Base-by-base conservation (phyloP, 805 yeast genomes). In the Yamadazyma takamatsuzukensis region DNA sequence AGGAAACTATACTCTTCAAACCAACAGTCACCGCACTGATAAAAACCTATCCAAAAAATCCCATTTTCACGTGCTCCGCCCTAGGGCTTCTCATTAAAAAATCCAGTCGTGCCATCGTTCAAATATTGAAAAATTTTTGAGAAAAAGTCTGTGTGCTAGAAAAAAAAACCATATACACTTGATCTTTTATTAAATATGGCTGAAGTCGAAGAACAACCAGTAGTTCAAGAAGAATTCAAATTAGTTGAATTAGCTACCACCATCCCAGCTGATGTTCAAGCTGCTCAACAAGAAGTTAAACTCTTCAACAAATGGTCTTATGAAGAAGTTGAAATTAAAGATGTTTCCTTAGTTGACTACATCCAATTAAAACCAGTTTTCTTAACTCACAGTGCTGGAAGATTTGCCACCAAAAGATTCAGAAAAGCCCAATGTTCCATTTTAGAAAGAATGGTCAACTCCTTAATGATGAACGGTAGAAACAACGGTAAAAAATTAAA, bases 401-500 rank as follows among this genome's bases (percentile, higher is more conserved):
- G 96, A 75, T 93, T 90, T 78, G 97, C 97, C 62, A 71, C 86
- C 76, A 93, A 93, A 87, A 89, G 98, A 76, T 93, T 93, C 85
- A 89, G 97, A 83, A 93, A 93, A 84, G 93, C 97, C 56, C 98
- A 93, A 80, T 89, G 97, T 78, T 97, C 97, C 65, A 83, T 93
- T 71, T 72, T 93, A 58, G 99, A 93, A 83, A 90, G 99, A 82
- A 80, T 93, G 72, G 90, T 97, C 75, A 90, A 93, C 90, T 84
- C 98, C 50, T 80, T 93, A 69, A 93, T 93, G 98, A 93, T 93
- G 98, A 89, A 93, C 84, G 99, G 99, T 80, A 90, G 97, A 81
- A 93, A 93, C 94, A 93, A 94, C 84, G 99, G 99, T 83, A 93
- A 93, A 83, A 93, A 93, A 80, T 86, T 94, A 73, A 89, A 90